Conservation (phyloP, 106 monocot genomes). For the Iris macrosiphon region DNA sequence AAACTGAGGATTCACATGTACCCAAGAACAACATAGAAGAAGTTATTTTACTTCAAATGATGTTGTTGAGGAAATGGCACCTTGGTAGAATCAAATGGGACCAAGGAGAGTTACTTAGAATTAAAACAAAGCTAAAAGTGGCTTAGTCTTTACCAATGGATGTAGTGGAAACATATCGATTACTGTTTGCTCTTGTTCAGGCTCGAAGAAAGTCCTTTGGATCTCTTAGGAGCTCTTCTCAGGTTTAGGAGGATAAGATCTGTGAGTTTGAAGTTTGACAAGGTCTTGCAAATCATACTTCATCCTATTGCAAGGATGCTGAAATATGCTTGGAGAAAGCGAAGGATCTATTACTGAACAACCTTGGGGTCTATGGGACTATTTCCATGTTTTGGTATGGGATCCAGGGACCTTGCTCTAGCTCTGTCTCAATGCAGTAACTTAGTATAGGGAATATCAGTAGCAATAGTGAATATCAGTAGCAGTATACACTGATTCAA, state of each 20-base stretch:
- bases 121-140: conserved; percentile 77
- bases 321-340: conserved; percentile 85
- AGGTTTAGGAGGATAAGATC: conserved; percentile 59
- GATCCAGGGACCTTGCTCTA: too few relatives aligned
- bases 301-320: conserved; percentile 67
- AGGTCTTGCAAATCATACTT: conserved; percentile 74
- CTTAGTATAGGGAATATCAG: too few relatives aligned
- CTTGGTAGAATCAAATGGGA: conserved; percentile 73
- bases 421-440: too few relatives aligned
- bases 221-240: conserved; percentile 25
- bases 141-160: conserved; percentile 61
- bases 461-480: too few relatives aligned
- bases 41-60: conserved; percentile 65
- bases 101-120: conserved; percentile 62
- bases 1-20: conserved; percentile 56
- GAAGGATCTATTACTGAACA: too few relatives aligned
- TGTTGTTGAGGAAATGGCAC: conserved; percentile 64
- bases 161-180: conserved; percentile 59
- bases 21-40: conserved; percentile 85
- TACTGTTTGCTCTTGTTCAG: conserved; percentile 73
- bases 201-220: conserved; percentile 65
- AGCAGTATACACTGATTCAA: too few relatives aligned
- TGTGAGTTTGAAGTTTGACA: conserved; percentile 84
- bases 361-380: too few relatives aligned
- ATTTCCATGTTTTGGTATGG: too few relatives aligned